Evolutionary conservation across 2,329 filamentous ascomycete species (phyloP), one percentile per base, ranked within the genome.

Genomic region (Xylaria sp.): DNA sequence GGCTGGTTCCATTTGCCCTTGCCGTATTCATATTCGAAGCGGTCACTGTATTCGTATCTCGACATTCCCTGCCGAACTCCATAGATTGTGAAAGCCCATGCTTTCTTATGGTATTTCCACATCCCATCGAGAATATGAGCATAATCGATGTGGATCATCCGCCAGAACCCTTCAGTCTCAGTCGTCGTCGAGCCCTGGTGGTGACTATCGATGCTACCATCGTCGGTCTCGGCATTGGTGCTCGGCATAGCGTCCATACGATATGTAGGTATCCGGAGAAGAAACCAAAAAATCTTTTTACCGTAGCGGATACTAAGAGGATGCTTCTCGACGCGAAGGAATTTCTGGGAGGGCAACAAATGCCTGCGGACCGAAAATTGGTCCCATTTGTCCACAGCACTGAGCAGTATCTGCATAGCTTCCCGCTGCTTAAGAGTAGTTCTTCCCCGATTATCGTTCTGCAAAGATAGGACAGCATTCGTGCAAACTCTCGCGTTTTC

Each of bases 111-210:
- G 48, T 5, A 19, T 3, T 36, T 2, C 5, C 3, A 4, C 5
- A 39, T 8, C 27, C n/a, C 45, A 1, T 61, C 12, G 9, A 17
- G 6, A 1, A 54, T n/a, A 14, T 54, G 59, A 45, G 48, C 4
- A 17, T 21, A 48, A 30, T 64, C 61, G 9, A 64, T 19, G 39
- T 64, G 61, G 3, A 42, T 6, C 61, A 64, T 39, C 6, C 61
- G 51, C 61, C 61, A 64, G 21, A 50, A 51, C 12, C 17, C n/a
- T 11, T 21, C 19, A 21, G 21, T 27, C 5, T 45, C 14, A 17
- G 3, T 4, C 12, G 12, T 11, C 39, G 39, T 42, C 11, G 39
- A 5, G 14, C 39, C 11, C 14, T 42, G 39, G 39, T 42, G 39
- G 14, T 17, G 39, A 42, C 14, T 11, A 42, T 17, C 14, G 14